A percentile compares a stretch with the other conserved stretches of the same genome.
Evolutionary conservation across 148 eudicot genomes (phyloP).

Genomic region (Vaccinium macrocarpon): DNA sequence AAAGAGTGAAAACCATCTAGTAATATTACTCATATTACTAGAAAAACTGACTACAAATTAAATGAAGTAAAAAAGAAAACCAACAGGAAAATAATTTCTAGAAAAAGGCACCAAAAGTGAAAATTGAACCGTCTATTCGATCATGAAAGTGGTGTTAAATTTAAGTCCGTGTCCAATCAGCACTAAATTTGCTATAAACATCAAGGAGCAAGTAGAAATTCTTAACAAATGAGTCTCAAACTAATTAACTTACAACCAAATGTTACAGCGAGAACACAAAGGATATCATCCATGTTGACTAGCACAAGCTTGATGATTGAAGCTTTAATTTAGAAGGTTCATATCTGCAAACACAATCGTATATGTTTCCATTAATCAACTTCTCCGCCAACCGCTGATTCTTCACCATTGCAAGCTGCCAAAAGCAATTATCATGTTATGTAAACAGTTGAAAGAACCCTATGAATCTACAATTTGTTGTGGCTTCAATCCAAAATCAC

Average conservation of each 20-base stretch:
- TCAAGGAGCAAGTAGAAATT: too few species aligned
- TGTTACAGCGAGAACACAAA: not conserved
- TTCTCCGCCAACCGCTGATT: conserved; percentile 95
- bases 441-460: not conserved
- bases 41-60: too few species aligned
- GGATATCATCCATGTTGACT: not conserved
- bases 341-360: conserved; percentile 91
- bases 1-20: too few species aligned
- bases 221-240: too few species aligned
- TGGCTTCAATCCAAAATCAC: not conserved
- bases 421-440: not conserved
- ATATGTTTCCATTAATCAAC: conserved; percentile 78
- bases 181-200: too few species aligned
- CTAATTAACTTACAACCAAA: not conserved
- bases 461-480: not conserved
- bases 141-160: too few species aligned
- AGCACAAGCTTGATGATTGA: not conserved
- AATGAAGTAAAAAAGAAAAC: too few species aligned
- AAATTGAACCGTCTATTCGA: too few species aligned
- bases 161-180: too few species aligned
- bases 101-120: too few species aligned
- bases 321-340: conserved; percentile 48
- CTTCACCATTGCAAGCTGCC: conserved; percentile 99
- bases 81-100: too few species aligned
- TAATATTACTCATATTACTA: too few species aligned